phyloP scores from a whole-genome alignment of 768 basidiomycete genomes.

The Termitomyces sp. region DNA sequence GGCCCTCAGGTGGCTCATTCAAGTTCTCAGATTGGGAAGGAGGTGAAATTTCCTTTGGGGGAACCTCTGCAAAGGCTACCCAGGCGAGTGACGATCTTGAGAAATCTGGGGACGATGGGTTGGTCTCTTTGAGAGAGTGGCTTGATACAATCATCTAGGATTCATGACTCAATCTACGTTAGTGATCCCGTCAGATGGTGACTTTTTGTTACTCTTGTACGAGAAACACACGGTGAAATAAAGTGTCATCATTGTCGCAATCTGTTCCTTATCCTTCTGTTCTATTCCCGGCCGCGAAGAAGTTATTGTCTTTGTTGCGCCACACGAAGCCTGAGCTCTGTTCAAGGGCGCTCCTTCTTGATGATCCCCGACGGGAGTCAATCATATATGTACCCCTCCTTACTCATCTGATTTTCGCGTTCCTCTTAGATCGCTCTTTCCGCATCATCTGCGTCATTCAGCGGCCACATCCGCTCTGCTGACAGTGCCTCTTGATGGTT shows the following conservation, averaged over 20 bases:
- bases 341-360: too few species aligned
- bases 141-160: slow-evolving; percentile 41
- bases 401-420: too few species aligned
- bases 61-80: slow-evolving; percentile 44
- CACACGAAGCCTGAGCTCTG: neutral
- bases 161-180: neutral
- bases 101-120: slow-evolving; percentile 35
- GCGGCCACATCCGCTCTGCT: too few species aligned
- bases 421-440: neutral
- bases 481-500: too few species aligned
- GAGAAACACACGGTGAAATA: neutral
- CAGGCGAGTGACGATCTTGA: slow-evolving; percentile 27
- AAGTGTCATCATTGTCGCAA: neutral
- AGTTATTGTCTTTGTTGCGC: neutral
- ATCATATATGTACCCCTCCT: too few species aligned
- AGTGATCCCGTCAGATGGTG: too few species aligned
- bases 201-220: neutral
- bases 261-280: neutral
- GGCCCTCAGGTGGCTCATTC: slow-evolving; percentile 52
- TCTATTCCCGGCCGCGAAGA: neutral
- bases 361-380: too few species aligned
- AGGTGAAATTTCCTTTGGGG: slow-evolving; percentile 69
- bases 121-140: slow-evolving; percentile 46
- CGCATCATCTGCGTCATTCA: neutral
- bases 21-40: slow-evolving; percentile 83